Base-by-base conservation (phyloP, 2,329 filamentous ascomycete genomes). In the Trichoderma polysporum region DNA sequence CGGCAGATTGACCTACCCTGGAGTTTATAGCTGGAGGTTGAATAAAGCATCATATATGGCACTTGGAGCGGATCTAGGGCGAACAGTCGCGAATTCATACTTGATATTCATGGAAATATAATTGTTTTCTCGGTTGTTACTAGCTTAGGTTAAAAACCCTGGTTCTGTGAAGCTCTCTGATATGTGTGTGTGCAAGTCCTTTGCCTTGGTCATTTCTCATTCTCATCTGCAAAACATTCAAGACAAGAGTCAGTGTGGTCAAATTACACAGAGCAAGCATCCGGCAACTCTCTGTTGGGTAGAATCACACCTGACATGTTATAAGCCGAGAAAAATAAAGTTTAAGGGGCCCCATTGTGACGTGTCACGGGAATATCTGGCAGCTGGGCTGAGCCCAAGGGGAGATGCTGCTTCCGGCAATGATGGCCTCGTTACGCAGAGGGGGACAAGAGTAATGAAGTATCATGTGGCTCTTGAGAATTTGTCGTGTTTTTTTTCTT, bases 281-380 rank as follows among this genome's bases (percentile, higher is more conserved):
- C n/a, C n/a, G 15, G n/a, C 25, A 25, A n/a, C 4, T 27, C 9
- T 17, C 35, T 31, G 37, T 8, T 29, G 39, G 25, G 13, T 15
- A 19, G 6, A 9, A 25, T 17, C 12, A 9, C 6, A 13, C 31
- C 19, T 25, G 17, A n/a, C 29, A 22, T 37, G 33, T 5, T 27
- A 33, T 5, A 15, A 31, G 35, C 50, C 50, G 60, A 64, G 60
- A 64, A 37, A 64, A 45, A n/a, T 47, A 56, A 45, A 45, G 50
- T 64, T 45, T 17, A 64, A 64, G 37, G 50, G 50, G 60, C 31
- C 35, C n/a, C 1, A 9, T 35, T 56, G 37, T 13, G 12, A 63
- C 60, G 60, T 63, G 60, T 5, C 37, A 56, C 49, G 50, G 45
- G 50, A 62, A 39, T 33, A 19, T 54, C 25, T 54, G 49, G 60